A percentile compares a stretch with the other conserved stretches of the same genome.
phyloP scores from a whole-genome alignment of 306 rosid genomes.

The Begonia masoniana region DNA sequence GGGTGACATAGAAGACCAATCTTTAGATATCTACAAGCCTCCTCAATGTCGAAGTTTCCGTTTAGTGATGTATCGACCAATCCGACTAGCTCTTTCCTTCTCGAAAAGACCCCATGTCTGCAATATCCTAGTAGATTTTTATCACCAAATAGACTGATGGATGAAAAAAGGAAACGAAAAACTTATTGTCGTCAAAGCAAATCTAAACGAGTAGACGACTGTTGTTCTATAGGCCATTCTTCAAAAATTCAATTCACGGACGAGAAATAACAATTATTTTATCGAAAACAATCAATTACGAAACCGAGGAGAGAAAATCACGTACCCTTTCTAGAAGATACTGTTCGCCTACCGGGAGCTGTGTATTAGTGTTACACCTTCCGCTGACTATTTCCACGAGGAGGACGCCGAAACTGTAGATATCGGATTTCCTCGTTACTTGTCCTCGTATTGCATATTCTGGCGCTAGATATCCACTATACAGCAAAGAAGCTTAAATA shows the following conservation, averaged over 20 bases:
- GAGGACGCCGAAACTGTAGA: constrained; percentile 89
- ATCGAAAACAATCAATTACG: too few relatives aligned
- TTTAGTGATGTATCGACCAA: constrained; percentile 50
- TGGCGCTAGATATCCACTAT: constrained; percentile 94
- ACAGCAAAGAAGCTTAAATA: constrained; percentile 2
- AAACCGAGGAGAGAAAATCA: constrained; percentile 2
- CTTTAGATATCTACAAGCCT: constrained; percentile 66
- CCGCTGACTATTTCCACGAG: constrained; percentile 83
- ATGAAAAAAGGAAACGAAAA: too few relatives aligned
- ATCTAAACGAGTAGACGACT: too few relatives aligned
- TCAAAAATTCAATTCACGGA: too few relatives aligned
- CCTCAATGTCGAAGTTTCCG: constrained; percentile 64
- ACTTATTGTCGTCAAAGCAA: too few relatives aligned
- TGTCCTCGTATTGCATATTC: constrained; percentile 86
- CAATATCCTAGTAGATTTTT: constrained; percentile 1
- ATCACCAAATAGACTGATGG: too few relatives aligned
- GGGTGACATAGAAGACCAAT: constrained; percentile 91
- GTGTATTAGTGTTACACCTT: constrained; percentile 61
- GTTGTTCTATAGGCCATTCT: too few relatives aligned
- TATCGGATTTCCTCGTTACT: constrained; percentile 73
- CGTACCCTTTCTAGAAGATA: constrained; percentile 84
- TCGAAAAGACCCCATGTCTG: constrained; percentile 76
- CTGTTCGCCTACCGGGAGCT: constrained; percentile 57
- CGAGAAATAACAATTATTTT: too few relatives aligned
- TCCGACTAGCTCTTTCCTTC: constrained; percentile 37